Evolutionary conservation across 805 yeast species (phyloP), one percentile per base, ranked within the genome.

Genomic region (Ogataea angusta): DNA sequence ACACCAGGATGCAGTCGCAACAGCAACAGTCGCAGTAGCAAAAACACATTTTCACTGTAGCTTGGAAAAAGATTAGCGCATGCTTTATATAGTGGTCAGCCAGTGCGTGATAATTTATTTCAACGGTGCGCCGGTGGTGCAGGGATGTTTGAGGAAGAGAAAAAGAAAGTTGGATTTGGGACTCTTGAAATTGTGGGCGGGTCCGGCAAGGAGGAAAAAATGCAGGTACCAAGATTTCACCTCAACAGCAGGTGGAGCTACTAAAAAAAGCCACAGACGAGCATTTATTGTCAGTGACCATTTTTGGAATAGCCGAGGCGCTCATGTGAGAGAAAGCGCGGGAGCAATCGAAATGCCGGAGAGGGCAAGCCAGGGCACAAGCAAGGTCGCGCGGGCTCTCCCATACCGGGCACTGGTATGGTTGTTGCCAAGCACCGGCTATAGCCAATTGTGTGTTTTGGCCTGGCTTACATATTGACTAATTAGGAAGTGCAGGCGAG

Each of bases 1-100:
- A 64, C 13, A 82, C 84, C 32, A 86, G 70, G 13, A 84, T 59
- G 60, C 85, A 78, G 57, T 85, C 95, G 37, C 73, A 62, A 44
- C 69, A 68, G 38, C 59, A 52, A 34, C 57, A 66, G 42, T 61
- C 59, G 30, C 63, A 58, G 37, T 51, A 56, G 38, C 64, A 59
- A 29, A 49, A 45, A 38, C 63, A 58, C 60, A 57, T 56, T 36
- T 36, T 33, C 28, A n/a, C 13, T 17, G 14, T 19, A 10, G 18
- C 7, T 6, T n/a, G 12, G 16, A 12, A 33, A 23, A 21, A 8
- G 14, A n/a, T 12, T 12, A 19, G 30, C 21, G n/a, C 22, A 24
- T 12, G 16, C 30, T 21, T 36, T 36, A 29, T 36, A 40, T 30
- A 29, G 38, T 29, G 38, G 34, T 16, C 2, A 15, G 21, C 12